phyloP scores from a whole-genome alignment of 2,329 filamentous ascomycete species.

The Pseudopyrenochaeta lycopersici region DNA sequence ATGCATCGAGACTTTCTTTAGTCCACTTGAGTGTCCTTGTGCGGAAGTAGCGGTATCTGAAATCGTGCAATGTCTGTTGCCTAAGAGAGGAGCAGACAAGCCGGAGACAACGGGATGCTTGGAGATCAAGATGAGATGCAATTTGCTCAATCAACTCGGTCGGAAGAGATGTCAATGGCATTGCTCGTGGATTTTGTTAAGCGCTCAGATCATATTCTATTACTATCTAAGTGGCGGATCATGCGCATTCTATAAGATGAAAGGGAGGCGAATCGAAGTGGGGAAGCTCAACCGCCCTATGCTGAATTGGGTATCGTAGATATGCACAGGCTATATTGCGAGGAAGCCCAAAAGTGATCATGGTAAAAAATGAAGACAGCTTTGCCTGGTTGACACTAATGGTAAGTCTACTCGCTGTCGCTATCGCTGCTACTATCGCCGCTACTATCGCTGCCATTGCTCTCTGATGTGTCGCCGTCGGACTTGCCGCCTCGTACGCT shows the following conservation, averaged over 20 bases:
- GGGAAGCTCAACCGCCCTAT: constrained; percentile 12
- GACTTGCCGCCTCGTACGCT: constrained; percentile 6
- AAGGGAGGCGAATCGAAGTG: neutral
- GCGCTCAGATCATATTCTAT: neutral
- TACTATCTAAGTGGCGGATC: too few species aligned
- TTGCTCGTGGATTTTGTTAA: neutral
- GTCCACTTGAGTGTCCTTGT: constrained; percentile 27
- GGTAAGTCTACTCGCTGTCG: constrained; percentile 18
- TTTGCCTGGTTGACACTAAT: too few species aligned
- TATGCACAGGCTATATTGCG: neutral
- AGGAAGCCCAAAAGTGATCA: neutral
- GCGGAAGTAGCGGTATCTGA: constrained; percentile 34
- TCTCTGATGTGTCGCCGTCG: constrained; percentile 12
- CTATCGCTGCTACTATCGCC: constrained; percentile 26
- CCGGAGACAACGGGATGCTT: constrained; percentile 26
- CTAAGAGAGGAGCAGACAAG: constrained; percentile 23
- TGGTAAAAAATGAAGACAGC: too few species aligned
- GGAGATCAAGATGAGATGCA: constrained; percentile 24
- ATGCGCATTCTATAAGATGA: neutral
- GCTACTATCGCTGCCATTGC: constrained; percentile 24
- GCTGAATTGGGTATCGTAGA: constrained; percentile 10
- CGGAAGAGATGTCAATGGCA: constrained; percentile 26
- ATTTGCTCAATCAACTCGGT: constrained; percentile 36
- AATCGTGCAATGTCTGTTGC: constrained; percentile 24
- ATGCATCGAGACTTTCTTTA: constrained; percentile 15